phyloP scores from a whole-genome alignment of 1,284 basidiomycete genomes.

The Schizopora paradoxa region DNA sequence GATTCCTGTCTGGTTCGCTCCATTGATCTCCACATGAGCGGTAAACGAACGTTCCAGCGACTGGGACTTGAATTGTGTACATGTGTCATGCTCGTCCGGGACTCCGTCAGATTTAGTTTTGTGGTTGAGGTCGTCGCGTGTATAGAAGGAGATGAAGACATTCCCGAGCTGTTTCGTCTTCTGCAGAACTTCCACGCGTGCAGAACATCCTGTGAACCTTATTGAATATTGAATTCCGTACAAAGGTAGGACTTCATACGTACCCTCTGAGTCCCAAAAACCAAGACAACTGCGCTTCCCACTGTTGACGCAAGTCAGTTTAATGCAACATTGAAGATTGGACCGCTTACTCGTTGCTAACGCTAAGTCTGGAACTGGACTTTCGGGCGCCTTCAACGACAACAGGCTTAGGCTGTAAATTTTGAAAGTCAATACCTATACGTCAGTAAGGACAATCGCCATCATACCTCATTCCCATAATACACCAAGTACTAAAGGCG shows the following conservation, averaged over 20 bases:
- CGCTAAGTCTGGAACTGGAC: conserved; percentile 39
- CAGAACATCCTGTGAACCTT: conserved; percentile 38
- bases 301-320: conserved; percentile 25
- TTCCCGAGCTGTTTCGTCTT: conserved; percentile 9
- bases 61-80: too few relatives aligned
- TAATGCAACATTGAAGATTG: too few relatives aligned
- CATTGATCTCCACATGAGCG: too few relatives aligned
- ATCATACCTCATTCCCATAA: conserved; percentile 36
- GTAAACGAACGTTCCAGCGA: too few relatives aligned
- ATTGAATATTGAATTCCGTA: too few relatives aligned
- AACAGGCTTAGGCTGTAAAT: conserved; percentile 36
- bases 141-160: too few relatives aligned
- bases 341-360: conserved; percentile 39
- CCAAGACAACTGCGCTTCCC: conserved; percentile 35
- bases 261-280: conserved; percentile 45
- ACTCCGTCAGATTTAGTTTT: too few relatives aligned
- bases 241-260: too few relatives aligned
- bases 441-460: background rate
- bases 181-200: conserved; percentile 36
- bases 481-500: conserved; percentile 38
- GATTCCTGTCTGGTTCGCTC: too few relatives aligned
- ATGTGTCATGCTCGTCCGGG: too few relatives aligned
- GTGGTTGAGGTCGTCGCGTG: too few relatives aligned
- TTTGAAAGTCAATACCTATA: background rate
- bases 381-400: conserved; percentile 38